Percentiles rank a stretch among this genome's conserved stretches.
Conservation (phyloP, 805 yeast species). For the Cyberlindnera misumaiensis region DNA sequence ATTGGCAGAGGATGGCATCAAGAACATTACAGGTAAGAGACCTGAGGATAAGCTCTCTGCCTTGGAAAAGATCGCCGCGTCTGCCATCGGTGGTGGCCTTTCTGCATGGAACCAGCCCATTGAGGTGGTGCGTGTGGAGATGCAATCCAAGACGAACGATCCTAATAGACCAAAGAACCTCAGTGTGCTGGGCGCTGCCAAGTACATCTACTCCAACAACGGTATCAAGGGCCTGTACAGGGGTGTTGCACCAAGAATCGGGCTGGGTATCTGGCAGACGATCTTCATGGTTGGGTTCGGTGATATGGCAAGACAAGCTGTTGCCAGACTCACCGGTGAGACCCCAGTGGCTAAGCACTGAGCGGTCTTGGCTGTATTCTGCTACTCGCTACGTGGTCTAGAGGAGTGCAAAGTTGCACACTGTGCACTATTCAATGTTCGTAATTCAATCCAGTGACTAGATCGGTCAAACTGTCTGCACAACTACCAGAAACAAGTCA, state of each 20-base stretch:
- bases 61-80: conserved; percentile 74
- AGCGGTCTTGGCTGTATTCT: no score
- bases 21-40: conserved; percentile 53
- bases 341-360: conserved; percentile 30
- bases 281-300: conserved; percentile 98
- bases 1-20: conserved; percentile 81
- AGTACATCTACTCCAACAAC: conserved; percentile 73
- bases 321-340: conserved; percentile 57
- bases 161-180: conserved; percentile 94
- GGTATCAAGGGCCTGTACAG: conserved; percentile 90
- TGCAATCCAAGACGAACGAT: conserved; percentile 92
- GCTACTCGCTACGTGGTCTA: no score
- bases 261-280: conserved; percentile 97
- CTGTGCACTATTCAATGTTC: no score
- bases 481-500: no score
- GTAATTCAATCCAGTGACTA: no score
- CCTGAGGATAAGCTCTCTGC: conserved; percentile 58
- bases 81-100: conserved; percentile 93
- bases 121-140: conserved; percentile 95
- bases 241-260: conserved; percentile 96
- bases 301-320: conserved; percentile 77
- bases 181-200: conserved; percentile 67
- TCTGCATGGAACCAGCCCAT: conserved; percentile 99
- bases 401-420: no score
- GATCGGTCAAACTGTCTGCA: no score